Base-by-base conservation (phyloP, 2,329 filamentous ascomycete genomes). In the Cordyceps farinosa region DNA sequence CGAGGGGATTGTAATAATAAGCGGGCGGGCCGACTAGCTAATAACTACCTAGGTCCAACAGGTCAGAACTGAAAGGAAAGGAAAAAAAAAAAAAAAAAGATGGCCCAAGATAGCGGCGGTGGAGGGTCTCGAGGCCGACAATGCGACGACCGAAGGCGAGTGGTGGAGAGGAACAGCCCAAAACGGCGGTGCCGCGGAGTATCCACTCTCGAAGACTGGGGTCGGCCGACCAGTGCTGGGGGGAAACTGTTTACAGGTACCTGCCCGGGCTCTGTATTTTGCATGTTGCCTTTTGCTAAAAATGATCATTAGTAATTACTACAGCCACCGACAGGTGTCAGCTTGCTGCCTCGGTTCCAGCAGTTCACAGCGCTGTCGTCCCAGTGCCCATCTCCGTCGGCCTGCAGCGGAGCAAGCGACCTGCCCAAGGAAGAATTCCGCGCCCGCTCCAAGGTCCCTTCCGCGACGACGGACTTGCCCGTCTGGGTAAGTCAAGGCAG, bases 101-200 rank as follows among this genome's bases (percentile, higher is more conserved):
- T 44, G 52, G 52, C 30, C 52, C 22, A 55, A 30, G 52, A 55
- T 32, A 22, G 52, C 52, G 38, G 52, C 44, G 52, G 52, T 38
- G 52, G 53, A 52, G 50, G 9, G 22, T 47, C 45, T 47, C n/a
- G 5, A 47, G 22, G 22, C 22, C 22, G 22, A 22, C 22, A 22
- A 22, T 40, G 55, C 55, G 55, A 58, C 22, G n/a, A 50, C 55
- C 55, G 55, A 56, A 9, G 50, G 50, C 52, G 38, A 56, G 22
- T 30, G n/a, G 38, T 22, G 54, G 7, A 48, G 7, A 27, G n/a
- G 45, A 32, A 34, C 13, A 17, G 47, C 57, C 57, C 47, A 60
- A 60, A 60, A 52, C 57, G 57, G 57, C 47, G 57, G 15, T 34
- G 36, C 57, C 57, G 47, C 36, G 36, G 45, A 30, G 55, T n/a